These are phyloP conservation scores for Insectozyma bohioensis DNA, from an alignment of 1,139 yeast genomes.

Conservation along the genomic window DNA sequence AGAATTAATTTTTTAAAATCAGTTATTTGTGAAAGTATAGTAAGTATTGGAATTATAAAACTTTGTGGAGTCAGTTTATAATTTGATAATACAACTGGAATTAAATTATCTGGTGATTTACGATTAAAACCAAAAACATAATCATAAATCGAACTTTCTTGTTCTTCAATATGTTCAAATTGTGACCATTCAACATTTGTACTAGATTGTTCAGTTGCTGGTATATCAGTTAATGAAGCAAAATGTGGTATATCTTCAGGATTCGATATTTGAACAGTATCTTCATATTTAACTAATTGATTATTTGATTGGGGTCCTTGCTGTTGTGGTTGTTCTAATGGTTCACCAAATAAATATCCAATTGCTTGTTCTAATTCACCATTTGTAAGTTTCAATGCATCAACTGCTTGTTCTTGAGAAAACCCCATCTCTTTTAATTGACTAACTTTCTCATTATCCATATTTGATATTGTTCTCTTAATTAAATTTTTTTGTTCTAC, in stretches of 20 bases:
- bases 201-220: conserved; percentile 2
- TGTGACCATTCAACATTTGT: conserved; percentile 6
- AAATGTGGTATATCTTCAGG: conserved; percentile 19
- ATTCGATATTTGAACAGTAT: conserved; percentile 19
- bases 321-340: conserved; percentile 19
- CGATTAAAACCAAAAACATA: conserved; percentile 4
- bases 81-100: conserved; percentile 8
- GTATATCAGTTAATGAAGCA: conserved; percentile 2
- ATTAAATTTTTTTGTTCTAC: not conserved
- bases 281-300: conserved; percentile 14
- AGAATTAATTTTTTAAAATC: conserved; percentile 18
- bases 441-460: conserved; percentile 18
- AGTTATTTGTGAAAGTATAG: conserved; percentile 25
- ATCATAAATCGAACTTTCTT: conserved; percentile 9
- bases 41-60: conserved; percentile 26
- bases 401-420: conserved; percentile 40
- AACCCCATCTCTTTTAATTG: conserved; percentile 66
- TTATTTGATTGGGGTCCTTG: conserved; percentile 6
- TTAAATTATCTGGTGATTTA: not conserved
- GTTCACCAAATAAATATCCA: conserved; percentile 49
- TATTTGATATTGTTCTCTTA: not conserved
- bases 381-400: conserved; percentile 41
- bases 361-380: conserved; percentile 57
- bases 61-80: conserved; percentile 18
- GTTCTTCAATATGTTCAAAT: conserved; percentile 7